Base-by-base conservation (phyloP, 2,329 filamentous ascomycete species). In the Sphaerostilbella broomeana region DNA sequence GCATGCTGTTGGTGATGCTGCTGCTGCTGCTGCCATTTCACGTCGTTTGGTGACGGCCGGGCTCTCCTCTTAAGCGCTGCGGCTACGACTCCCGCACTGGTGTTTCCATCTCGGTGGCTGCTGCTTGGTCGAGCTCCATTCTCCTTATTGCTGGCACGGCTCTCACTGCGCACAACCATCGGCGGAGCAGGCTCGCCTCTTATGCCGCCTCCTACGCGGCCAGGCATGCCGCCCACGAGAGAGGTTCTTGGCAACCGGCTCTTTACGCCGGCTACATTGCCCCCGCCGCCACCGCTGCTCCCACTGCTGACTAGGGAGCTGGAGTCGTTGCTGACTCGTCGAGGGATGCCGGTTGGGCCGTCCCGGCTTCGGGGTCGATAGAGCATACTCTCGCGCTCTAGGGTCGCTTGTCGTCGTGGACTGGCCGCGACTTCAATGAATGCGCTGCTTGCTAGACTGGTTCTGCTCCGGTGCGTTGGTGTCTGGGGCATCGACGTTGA, bases 391-490 rank as follows among this genome's bases (percentile, higher is more conserved):
- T 70, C 67, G 9, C 67, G 65, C 35, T 69, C 67, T 27, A 67
- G 55, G 9, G 60, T 53, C 4, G 63, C 53, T 4, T 60, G 54
- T 32, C 65, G 59, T 6, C 65, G 57, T 6, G 70, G 68, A 35
- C 64, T 72, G 26, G 72, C 63, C 3, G 73, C 71, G 6, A 77
- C 66, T 46, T 77, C 74, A 40, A 77, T 69, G 40, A 65, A 72
- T 0, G 72, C 63, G 6, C 64, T 61, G 40, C 53, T 49, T 5
- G 57, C 58, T 5, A 62, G 47, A 41, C 57, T 65, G 43, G 53
- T 53, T 20, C 51, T 60, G 48, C 54, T 64, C 21, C 60, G 58
- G 31, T 70, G 64, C 0, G 71, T 74, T 0, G 74, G 73, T 3
- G 73, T 77, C 24, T 69, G 64, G 3, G 74, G 73, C 42, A 69